Conservation (phyloP, 176 grass and related monocot genomes). For the Areca catechu region DNA sequence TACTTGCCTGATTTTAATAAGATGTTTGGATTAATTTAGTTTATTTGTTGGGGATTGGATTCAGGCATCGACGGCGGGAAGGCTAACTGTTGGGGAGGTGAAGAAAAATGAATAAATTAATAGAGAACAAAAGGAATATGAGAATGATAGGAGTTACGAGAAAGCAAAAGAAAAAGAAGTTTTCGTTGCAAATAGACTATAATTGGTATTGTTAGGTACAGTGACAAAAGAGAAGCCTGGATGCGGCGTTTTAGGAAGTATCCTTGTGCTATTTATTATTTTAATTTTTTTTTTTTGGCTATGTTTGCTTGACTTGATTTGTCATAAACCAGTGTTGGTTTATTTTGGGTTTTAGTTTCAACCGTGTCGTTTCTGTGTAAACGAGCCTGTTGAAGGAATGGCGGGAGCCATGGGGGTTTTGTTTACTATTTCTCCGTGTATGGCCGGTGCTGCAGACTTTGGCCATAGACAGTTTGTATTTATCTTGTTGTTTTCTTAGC, state of each 20-base stretch:
- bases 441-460: neutral
- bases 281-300: slow-evolving; percentile 1
- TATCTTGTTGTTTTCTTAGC: slow-evolving; percentile 2
- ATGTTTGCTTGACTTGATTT: slow-evolving; percentile 10
- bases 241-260: slow-evolving; percentile 87
- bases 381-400: too few species aligned
- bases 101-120: slow-evolving; percentile 1
- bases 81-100: neutral
- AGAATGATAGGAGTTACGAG: neutral
- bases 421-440: too few species aligned
- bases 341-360: too few species aligned
- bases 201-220: slow-evolving; percentile 23
- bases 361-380: too few species aligned
- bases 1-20: too few species aligned
- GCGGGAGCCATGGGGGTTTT: too few species aligned
- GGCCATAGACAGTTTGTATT: neutral
- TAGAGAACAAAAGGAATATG: slow-evolving; percentile 10
- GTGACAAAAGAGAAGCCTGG: slow-evolving; percentile 60
- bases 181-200: neutral
- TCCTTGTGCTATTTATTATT: slow-evolving; percentile 50
- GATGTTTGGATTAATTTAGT: too few species aligned
- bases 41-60: neutral
- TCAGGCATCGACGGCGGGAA: slow-evolving; percentile 2
- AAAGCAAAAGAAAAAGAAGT: neutral
- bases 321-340: slow-evolving; percentile 3